phyloP scores from a whole-genome alignment of 2,329 filamentous ascomycete species.

The Venturia nashicola region DNA sequence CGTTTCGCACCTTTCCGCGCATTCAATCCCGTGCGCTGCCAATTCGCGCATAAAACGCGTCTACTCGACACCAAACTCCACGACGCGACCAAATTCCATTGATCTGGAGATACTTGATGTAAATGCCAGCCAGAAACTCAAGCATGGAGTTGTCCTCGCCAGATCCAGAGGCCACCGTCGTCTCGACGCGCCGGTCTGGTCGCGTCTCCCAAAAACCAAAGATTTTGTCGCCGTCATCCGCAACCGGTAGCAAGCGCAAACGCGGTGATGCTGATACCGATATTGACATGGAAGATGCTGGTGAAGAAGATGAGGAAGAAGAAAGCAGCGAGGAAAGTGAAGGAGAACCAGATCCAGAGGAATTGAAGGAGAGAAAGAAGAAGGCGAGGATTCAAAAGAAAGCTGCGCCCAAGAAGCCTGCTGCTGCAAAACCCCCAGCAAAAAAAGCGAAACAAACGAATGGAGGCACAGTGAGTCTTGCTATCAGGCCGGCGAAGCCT shows the following conservation, averaged over 20 bases:
- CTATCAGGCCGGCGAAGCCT: conserved; percentile 39
- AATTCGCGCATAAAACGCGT: background rate
- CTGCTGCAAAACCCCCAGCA: conserved; percentile 25
- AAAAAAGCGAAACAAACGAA: conserved; percentile 38
- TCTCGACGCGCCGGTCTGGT: conserved; percentile 25
- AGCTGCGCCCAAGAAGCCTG: background rate
- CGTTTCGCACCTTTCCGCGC: background rate
- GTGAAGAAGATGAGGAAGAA: conserved; percentile 20
- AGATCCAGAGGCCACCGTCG: conserved; percentile 10
- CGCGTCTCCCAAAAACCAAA: conserved; percentile 27
- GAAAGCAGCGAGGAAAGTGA: conserved; percentile 21
- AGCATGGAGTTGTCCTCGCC: conserved; percentile 13
- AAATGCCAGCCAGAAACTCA: conserved; percentile 7
- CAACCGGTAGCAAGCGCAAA: conserved; percentile 22
- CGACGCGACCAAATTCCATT: background rate
- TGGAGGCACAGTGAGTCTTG: conserved; percentile 37
- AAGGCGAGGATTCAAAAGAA: background rate
- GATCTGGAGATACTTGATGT: background rate
- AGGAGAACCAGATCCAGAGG: conserved; percentile 27
- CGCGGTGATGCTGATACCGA: conserved; percentile 19
- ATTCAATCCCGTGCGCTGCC: background rate
- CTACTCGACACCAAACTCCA: background rate
- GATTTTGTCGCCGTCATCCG: conserved; percentile 2
- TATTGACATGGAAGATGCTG: conserved; percentile 16
- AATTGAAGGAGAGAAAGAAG: conserved; percentile 23